Evolutionary conservation across 352 stramenopile genomes (phyloP).

Genomic region (Globisporangium okanoganense): DNA sequence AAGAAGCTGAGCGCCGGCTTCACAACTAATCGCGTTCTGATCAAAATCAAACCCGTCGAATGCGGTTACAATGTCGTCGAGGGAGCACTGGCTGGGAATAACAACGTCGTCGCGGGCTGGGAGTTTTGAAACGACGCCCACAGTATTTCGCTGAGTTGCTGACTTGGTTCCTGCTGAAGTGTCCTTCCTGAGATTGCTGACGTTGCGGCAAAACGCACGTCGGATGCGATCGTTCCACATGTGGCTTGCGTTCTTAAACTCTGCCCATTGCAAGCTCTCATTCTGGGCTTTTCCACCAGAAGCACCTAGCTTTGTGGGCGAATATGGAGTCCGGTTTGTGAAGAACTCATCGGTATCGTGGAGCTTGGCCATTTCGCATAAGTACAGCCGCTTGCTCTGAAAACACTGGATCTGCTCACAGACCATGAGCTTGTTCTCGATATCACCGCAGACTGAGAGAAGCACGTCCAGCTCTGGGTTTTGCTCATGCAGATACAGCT

Average conservation of each 20-base stretch:
- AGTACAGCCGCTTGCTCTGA: slow-evolving; percentile 36
- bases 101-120: slow-evolving; percentile 17
- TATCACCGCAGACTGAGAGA: slow-evolving; percentile 23
- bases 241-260: slow-evolving; percentile 10
- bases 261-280: slow-evolving; percentile 14
- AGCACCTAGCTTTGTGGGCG: slow-evolving; percentile 12
- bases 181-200: background rate
- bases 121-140: background rate
- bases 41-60: slow-evolving; percentile 67
- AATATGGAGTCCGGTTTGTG: slow-evolving; percentile 9
- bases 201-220: slow-evolving; percentile 5
- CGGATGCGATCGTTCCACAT: slow-evolving; percentile 12
- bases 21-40: slow-evolving; percentile 25
- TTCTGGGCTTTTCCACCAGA: slow-evolving; percentile 10
- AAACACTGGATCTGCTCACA: slow-evolving; percentile 40
- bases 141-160: background rate
- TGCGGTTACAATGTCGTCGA: slow-evolving; percentile 34
- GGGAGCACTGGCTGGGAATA: slow-evolving; percentile 20
- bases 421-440: slow-evolving; percentile 26
- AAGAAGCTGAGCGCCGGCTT: slow-evolving; percentile 34
- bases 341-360: slow-evolving; percentile 68
- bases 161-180: background rate
- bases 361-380: slow-evolving; percentile 45
- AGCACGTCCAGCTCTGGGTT: slow-evolving; percentile 38
- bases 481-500: slow-evolving; percentile 35